Base-by-base conservation (phyloP, 2,329 filamentous ascomycete genomes). In the Parasarocladium wereldwijsianum region DNA sequence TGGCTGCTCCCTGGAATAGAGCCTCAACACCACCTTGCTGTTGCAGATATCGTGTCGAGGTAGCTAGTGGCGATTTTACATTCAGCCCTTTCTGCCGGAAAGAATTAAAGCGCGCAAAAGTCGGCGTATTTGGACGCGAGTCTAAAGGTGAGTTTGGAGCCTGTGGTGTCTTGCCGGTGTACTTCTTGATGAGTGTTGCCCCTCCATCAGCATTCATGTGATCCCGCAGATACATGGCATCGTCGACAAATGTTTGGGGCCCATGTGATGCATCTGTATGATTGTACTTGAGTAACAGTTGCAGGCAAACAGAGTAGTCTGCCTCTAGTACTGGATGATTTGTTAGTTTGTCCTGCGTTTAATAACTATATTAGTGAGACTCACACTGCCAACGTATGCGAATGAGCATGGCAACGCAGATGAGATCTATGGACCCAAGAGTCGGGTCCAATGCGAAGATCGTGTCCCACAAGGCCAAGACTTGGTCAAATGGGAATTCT, bases 351-450 rank as follows among this genome's bases (percentile, higher is more conserved):
- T 7, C 9, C 13, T 10, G 9, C 10, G 7, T 7, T 12, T 4
- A 9, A 17, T 7, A 14, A 1, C n/a, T n/a, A 17, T 4, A n/a
- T 10, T 8, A 7, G 10, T n/a, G n/a, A n/a, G 18, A 54, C 77
- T 60, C 57, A 90, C 82, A 58, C 41, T 86, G 72, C 86, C 86
- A 94, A 33, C 87, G 73, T 41, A 96, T 84, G 29, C 90, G 72
- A 26, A 98, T 61, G 15, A 98, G 61, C 86, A 98, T 96, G 5
- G 85, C 77, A 30, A 94, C 74, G 41, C 86, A 94, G n/a, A 94
- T 76, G 32, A 90, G 65, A 45, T 96, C 84, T 40, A 96, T 73
- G 18, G 96, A 59, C 29, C 85, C 73, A 17, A 93, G 56, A 1
- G 70, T 66, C 6, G 87, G 68, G 43, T 93, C 86, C 43, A 92